These are phyloP conservation scores for Arxiozyma slooffiae DNA, from an alignment of 1,139 yeast genomes.

Conservation along the genomic window DNA sequence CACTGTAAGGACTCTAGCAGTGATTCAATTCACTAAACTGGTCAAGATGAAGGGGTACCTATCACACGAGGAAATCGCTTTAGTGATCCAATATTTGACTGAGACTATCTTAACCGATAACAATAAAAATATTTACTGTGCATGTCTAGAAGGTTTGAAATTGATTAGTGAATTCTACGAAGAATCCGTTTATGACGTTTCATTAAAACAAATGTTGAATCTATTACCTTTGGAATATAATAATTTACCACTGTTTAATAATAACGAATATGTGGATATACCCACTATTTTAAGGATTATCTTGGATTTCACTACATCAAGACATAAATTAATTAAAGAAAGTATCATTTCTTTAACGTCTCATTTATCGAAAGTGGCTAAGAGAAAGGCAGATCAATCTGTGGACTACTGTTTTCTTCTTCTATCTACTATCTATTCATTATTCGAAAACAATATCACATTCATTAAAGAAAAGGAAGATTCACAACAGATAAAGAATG, in stretches of 20 bases:
- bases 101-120: conserved; percentile 47
- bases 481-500: conserved; percentile 13
- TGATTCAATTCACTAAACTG: conserved; percentile 53
- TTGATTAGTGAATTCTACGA: conserved; percentile 36
- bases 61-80: conserved; percentile 44
- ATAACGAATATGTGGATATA: conserved; percentile 21
- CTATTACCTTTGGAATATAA: conserved; percentile 38
- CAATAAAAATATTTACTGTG: conserved; percentile 34
- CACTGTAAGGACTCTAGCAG: conserved; percentile 55
- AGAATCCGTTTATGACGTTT: conserved; percentile 43
- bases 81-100: conserved; percentile 58
- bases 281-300: conserved; percentile 39
- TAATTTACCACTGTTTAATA: conserved; percentile 19
- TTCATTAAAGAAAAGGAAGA: conserved; percentile 13
- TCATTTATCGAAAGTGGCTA: conserved; percentile 14
- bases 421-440: conserved; percentile 24
- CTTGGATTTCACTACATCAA: conserved; percentile 30
- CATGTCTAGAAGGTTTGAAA: conserved; percentile 46
- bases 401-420: conserved; percentile 25
- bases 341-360: conserved; percentile 21
- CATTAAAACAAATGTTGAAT: conserved; percentile 52
- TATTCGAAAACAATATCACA: conserved; percentile 21
- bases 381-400: conserved; percentile 8
- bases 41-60: conserved; percentile 41
- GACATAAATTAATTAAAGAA: conserved; percentile 25